Conservation (phyloP, 1,284 basidiomycete species). For the Phylloboletellus chloephorus region DNA sequence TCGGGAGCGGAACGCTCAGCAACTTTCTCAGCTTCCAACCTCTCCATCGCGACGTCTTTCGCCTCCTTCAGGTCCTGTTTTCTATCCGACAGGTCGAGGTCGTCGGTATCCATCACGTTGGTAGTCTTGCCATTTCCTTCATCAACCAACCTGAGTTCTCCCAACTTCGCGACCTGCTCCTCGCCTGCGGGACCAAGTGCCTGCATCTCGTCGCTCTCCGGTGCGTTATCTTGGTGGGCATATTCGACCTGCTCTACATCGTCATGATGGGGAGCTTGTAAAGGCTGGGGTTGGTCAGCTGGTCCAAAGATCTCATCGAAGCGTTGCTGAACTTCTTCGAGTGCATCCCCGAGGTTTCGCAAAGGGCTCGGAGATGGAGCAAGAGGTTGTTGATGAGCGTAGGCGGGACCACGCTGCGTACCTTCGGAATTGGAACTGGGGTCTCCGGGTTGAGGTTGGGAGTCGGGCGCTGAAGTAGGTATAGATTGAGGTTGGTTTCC, state of each 20-base stretch:
- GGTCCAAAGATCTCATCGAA: slow-evolving; percentile 80
- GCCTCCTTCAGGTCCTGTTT: slow-evolving; percentile 26
- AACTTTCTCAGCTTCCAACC: slow-evolving; percentile 30
- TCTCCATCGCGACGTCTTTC: slow-evolving; percentile 27
- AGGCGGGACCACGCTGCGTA: slow-evolving; percentile 41
- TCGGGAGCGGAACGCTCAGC: slow-evolving; percentile 32
- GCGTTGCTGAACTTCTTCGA: slow-evolving; percentile 79
- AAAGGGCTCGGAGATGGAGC: slow-evolving; percentile 53
- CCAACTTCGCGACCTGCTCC: slow-evolving; percentile 78
- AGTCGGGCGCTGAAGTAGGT: slow-evolving; percentile 12
- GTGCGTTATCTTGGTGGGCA: slow-evolving; percentile 47
- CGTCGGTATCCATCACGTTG: slow-evolving; percentile 48
- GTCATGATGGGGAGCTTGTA: slow-evolving; percentile 14
- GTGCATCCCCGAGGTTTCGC: slow-evolving; percentile 81
- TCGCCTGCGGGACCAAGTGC: slow-evolving; percentile 84
- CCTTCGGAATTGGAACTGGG: slow-evolving; percentile 39
- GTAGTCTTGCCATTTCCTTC: slow-evolving; percentile 40
- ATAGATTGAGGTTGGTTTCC: slow-evolving; percentile 11
- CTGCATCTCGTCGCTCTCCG: slow-evolving; percentile 74
- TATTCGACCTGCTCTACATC: slow-evolving; percentile 70
- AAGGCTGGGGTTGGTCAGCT: slow-evolving; percentile 28
- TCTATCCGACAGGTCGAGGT: slow-evolving; percentile 13
- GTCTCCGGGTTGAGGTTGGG: slow-evolving; percentile 18
- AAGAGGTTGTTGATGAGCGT: slow-evolving; percentile 36
- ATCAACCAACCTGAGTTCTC: slow-evolving; percentile 74